These are phyloP conservation scores for Apiotrichum sp. DNA, from an alignment of 1,284 basidiomycete genomes.

Conservation along the genomic window DNA sequence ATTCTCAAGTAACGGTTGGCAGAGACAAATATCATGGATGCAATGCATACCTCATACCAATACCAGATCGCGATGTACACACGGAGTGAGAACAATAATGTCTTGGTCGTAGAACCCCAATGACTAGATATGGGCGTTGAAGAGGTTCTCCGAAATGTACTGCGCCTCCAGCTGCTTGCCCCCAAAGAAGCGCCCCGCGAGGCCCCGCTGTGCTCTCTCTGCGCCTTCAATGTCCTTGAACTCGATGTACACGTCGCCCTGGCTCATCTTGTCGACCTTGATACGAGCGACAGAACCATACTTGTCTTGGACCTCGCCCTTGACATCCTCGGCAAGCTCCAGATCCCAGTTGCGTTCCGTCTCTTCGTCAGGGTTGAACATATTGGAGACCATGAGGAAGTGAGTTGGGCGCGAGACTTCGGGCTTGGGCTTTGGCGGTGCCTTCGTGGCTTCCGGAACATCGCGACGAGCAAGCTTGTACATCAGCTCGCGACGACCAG, in stretches of 20 bases:
- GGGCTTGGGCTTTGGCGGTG: slow-evolving; percentile 52
- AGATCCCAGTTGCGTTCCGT: slow-evolving; percentile 93
- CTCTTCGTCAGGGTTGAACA: slow-evolving; percentile 98
- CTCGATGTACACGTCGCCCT: slow-evolving; percentile 97
- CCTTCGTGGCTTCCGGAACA: slow-evolving; percentile 4
- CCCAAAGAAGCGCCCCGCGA: slow-evolving; percentile 94
- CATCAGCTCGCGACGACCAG: slow-evolving; percentile 95
- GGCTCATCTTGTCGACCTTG: slow-evolving; percentile 78
- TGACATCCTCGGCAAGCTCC: slow-evolving; percentile 92
- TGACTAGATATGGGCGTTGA: slow-evolving; percentile 74
- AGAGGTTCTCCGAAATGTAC: slow-evolving; percentile 84
- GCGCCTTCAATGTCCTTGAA: slow-evolving; percentile 74
- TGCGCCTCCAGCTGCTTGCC: slow-evolving; percentile 76
- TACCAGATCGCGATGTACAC: no score
- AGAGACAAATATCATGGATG: no score
- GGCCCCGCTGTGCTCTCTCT: slow-evolving; percentile 73
- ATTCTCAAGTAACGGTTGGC: no score
- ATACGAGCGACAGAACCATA: slow-evolving; percentile 82
- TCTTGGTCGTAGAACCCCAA: no score
- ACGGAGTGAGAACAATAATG: no score
- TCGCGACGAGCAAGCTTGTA: slow-evolving; percentile 85
- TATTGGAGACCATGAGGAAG: slow-evolving; percentile 82
- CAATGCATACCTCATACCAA: no score
- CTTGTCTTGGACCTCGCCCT: slow-evolving; percentile 83
- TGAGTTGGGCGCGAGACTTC: slow-evolving; percentile 63